Evolutionary conservation across 352 stramenopile genomes (phyloP), one percentile per base, ranked within the genome.

Genomic region (Plasmopara viticola): DNA sequence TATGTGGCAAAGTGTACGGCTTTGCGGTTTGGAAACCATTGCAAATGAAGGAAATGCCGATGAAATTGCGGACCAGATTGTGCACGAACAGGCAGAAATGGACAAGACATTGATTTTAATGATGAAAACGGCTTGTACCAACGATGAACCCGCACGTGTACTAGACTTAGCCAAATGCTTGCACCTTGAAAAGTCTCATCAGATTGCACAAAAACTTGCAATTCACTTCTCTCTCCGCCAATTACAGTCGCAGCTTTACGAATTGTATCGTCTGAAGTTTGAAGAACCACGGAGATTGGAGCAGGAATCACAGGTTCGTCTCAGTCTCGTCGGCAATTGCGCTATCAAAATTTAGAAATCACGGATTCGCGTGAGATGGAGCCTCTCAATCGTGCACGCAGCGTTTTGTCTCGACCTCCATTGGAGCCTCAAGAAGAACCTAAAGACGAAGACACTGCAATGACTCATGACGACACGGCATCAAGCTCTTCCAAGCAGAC

Each of bases 71-170:
- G 55, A 74, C 44, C 62, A 72, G 45, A 47, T 83, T 5, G 70
- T 90, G 2, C 64, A 70, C 1, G 77, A 89, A 14, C 72, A 91
- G 38, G 83, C 83, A 18, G 80, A 87, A 45, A 86, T 88, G 72
- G 83, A 94, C 54, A 94, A 94, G 62, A 54, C 75, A 0, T 59
- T 94, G 25, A 87, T 94, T 48, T 48, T 94, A 9, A 87, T 90
- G 66, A 86, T 94, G 77, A 89, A 94, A 53, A 72, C 63, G 5
- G 78, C 78, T 18, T 94, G 74, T 48, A 70, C 60, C 13, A 76
- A 70, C 33, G 83, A 94, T 54, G 68, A 89, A 42, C 68, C 80
- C 14, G 70, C 74, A 18, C 72, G 78, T 13, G 78, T 87, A 35
- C 49, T 90, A 8, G 83, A 91, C 48, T 56, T 94, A 53, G 80